Evolutionary conservation across 345 rosid genomes (phyloP), one percentile per base, ranked within the genome.

Genomic region (Draba incana): DNA sequence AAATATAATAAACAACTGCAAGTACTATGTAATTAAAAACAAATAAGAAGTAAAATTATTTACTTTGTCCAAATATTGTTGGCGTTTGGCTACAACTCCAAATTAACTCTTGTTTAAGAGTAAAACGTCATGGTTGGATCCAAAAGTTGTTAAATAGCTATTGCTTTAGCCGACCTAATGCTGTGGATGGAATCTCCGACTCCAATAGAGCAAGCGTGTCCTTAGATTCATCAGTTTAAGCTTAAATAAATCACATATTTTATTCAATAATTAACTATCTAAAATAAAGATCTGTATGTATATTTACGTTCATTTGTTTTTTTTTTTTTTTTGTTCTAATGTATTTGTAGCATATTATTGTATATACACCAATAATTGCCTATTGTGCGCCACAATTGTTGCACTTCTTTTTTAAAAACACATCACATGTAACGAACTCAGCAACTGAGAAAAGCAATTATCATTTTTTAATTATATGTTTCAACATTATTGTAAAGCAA

Each of bases 371-470:
- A 44, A 70, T 64, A 69, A 24, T 63, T 49, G 64, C 42, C 49
- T 48, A 15, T 54, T 57, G 50, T 71, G 75, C 33, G 64, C 42
- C 70, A 64, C 44, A 64, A 47, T 41, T 35, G 76, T 49, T 72
- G 50, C 55, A 57, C 47, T 58, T 42, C 41, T 72, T 57, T 57
- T 56, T 41, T 49, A 5, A 6, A 49, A 72, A 57, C 71, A 72
- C 55, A 65, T 50, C 77, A 72, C 61, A 49, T 72, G 77, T 66
- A 50, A 72, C 61, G 61, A 65, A 66, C 71, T 48, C 61, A 57
- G 14, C 41, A 24, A 62, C 25, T 45, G 14, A 25, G 42, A 28
- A 57, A 65, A 64, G 31, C 56, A 68, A 68, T 46, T 46, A 68
- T 67, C 10, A 35, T 35, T 6, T 55, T 56, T 31, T 50, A 23